phyloP scores from a whole-genome alignment of 805 yeast species.

The Ogataea naganishii region DNA sequence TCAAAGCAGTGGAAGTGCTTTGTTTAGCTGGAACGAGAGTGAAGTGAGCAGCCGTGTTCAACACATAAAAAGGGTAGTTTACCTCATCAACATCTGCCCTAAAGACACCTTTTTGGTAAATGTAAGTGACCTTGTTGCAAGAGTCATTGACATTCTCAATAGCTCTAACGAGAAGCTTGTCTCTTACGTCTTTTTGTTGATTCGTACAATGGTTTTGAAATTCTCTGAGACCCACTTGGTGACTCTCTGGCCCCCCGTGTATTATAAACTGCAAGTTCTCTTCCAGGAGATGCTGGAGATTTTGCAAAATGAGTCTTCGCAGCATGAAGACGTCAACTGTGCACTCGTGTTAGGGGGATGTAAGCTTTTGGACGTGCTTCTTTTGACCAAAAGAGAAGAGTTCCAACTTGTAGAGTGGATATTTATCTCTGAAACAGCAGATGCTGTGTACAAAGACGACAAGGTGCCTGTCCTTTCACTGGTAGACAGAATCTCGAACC shows the following conservation, averaged over 20 bases:
- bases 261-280: conserved; percentile 48
- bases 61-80: conserved; percentile 55
- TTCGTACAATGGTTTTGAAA: conserved; percentile 58
- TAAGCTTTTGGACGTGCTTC: conserved; percentile 68
- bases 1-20: conserved; percentile 43
- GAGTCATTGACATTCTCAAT: conserved; percentile 22
- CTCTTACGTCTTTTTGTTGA: conserved; percentile 41
- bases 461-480: conserved; percentile 26
- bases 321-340: conserved; percentile 27
- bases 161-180: conserved; percentile 24
- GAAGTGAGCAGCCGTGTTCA: conserved; percentile 18
- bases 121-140: conserved; percentile 33
- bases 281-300: conserved; percentile 30
- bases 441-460: conserved; percentile 20
- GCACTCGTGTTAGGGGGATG: conserved; percentile 48
- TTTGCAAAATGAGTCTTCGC: conserved; percentile 3
- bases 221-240: conserved; percentile 57
- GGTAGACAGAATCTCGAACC: conserved; percentile 21
- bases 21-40: conserved; percentile 27
- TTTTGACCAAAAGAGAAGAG: conserved; percentile 67
- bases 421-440: conserved; percentile 54
- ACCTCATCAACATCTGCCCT: conserved; percentile 53
- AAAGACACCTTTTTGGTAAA: conserved; percentile 45
- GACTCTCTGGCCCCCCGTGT: conserved; percentile 62
- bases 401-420: conserved; percentile 78